Evolutionary conservation across 139 green algal species (phyloP), one percentile per base, ranked within the genome.

Genomic region (Chlorella ohadii): DNA sequence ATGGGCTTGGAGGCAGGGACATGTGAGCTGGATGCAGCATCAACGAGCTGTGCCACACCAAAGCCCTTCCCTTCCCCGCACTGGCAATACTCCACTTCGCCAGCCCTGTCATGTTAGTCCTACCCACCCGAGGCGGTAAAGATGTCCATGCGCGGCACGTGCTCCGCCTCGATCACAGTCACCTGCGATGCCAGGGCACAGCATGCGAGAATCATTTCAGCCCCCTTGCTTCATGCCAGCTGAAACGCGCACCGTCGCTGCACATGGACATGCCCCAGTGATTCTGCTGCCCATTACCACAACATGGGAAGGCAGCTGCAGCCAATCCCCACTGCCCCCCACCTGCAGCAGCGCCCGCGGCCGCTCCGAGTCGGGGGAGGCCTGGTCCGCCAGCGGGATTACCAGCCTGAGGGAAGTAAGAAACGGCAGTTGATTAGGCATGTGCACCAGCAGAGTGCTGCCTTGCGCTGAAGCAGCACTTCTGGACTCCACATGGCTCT

Each of bases 161-260:
- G 65, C 36, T 83, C 39, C 20, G 64, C 79, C 36, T 68, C 65
- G 27, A 86, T 44, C 15, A 90, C 38, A 1, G 44, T 75, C 16
- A 90, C 79, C 70, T 87, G 83, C 67, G 83, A 28, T 56, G 81
- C 78, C n/a, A n/a, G n/a, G n/a, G n/a, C n/a, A n/a, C 36, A 56
- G 36, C 38, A 20, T 4, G 38, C 38, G 33, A 36, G 36, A n/a
- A n/a, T n/a, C n/a, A n/a, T n/a, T n/a, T n/a, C n/a, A n/a, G n/a
- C n/a, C n/a, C n/a, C n/a, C n/a, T n/a, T n/a, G n/a, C n/a, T n/a
- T 16, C 39, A 63, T 3, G 47, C 28, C 57, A 70, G 15, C 19
- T n/a, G 44, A 16, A 22, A 36, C 27, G 2, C 51, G 2, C n/a
- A 19, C 0, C 28, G n/a, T n/a, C 44, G 2, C 38, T 38, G 28